Evolutionary conservation across 1,284 basidiomycete species (phyloP).

Genomic region (Trichosporon coremiiforme): DNA sequence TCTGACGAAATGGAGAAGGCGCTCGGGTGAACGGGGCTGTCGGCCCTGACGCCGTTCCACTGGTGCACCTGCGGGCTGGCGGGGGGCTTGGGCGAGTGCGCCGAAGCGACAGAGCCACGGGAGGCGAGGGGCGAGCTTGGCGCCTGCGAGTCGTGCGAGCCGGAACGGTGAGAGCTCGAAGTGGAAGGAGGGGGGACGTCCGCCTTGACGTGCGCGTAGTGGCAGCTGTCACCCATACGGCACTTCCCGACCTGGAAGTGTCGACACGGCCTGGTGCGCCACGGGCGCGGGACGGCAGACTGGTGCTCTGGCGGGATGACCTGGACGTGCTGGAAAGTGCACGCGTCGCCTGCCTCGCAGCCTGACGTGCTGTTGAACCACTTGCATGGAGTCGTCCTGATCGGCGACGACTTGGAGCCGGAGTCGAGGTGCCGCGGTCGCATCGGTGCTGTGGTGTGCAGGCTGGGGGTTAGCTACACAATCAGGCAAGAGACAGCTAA

Average conservation of each 20-base stretch:
- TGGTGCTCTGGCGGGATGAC: conserved; percentile 41
- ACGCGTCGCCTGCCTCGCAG: conserved; percentile 45
- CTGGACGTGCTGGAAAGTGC: conserved; percentile 48
- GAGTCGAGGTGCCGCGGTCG: neutral
- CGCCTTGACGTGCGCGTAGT: conserved; percentile 50
- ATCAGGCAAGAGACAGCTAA: neutral
- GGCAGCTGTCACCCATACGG: conserved; percentile 50
- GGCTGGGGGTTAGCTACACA: conserved; percentile 24
- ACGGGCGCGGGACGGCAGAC: conserved; percentile 45
- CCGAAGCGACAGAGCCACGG: neutral
- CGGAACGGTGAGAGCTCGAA: neutral
- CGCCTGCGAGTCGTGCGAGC: neutral
- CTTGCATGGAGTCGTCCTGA: conserved; percentile 44
- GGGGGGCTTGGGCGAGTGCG: neutral
- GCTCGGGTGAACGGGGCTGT: neutral
- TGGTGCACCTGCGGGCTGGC: neutral
- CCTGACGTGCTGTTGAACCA: conserved; percentile 53
- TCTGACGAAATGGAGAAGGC: neutral
- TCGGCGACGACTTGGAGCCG: neutral
- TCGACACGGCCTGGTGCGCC: conserved; percentile 50
- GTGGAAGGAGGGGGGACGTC: conserved; percentile 24
- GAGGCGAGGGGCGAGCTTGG: neutral
- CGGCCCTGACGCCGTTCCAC: neutral
- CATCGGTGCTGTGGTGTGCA: conserved; percentile 30
- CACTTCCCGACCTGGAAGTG: conserved; percentile 52